Evolutionary conservation across 1,284 basidiomycete species (phyloP), one percentile per base, ranked within the genome.

Genomic region (Nidula niveotomentosa): DNA sequence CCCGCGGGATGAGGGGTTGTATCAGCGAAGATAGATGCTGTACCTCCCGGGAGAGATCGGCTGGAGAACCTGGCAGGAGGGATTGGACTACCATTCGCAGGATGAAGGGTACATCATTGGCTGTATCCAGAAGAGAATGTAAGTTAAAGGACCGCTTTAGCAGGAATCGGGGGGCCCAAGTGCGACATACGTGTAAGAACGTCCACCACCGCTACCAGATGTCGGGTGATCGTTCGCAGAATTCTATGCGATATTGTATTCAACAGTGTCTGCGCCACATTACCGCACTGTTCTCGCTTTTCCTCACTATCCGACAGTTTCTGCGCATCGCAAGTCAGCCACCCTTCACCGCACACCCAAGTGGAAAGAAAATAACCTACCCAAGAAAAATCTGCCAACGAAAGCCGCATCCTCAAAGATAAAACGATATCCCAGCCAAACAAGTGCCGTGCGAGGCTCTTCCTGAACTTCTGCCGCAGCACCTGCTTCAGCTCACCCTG

Each of bases 351-450:
- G 48, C 13, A 48, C n/a, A 36, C n/a, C 9, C 34, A 6, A 15
- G 41, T 37, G 9, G 15, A 37, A 39, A n/a, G 23, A 18, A 39
- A 33, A 34, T 12, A 37, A 69, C 81, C 46, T 55, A 90, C 88
- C 83, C 86, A 85, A 58, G 81, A 81, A 60, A 81, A 84, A 67
- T 84, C 81, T 1, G 86, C 80, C 30, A 89, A 62, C 8, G 78
- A 75, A 53, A 89, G 73, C 48, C 77, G 74, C 69, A 88, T 73
- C 45, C 86, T 78, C 47, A 84, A 68, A 0, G 74, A 76, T 44
- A 81, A 66, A 18, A 88, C 63, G 47, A 65, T 64, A 54, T 82
- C 76, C 74, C 78, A 84, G 2, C 88, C 86, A 64, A 84, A 89
- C 30, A 91, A 67, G 64, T 86, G 79, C 15, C 73, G 75, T 1